These are phyloP conservation scores for Hippophae rhamnoides DNA, from an alignment of 306 rosid species.

Conservation along the genomic window DNA sequence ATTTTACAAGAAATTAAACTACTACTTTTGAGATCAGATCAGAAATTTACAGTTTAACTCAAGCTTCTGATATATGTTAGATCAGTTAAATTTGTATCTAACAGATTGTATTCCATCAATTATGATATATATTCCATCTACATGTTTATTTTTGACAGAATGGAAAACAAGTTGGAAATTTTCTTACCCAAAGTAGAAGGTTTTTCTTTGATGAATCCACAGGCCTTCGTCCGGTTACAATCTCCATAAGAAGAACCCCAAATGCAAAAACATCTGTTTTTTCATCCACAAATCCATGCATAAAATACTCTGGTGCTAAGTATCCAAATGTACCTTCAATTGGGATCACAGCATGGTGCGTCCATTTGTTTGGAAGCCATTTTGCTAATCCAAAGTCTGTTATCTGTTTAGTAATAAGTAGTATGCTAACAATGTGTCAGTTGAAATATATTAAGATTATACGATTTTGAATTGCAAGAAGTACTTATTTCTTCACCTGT, in stretches of 20 bases:
- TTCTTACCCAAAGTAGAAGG: conserved; percentile 78
- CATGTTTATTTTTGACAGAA: too few species aligned
- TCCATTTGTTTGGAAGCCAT: conserved; percentile 99
- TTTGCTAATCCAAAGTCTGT: conserved; percentile 93
- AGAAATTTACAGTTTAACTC: neutral
- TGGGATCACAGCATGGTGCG: conserved; percentile 81
- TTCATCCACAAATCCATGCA: conserved; percentile 94
- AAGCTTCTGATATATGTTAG: too few species aligned
- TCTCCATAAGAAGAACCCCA: conserved; percentile 83
- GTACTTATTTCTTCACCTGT: conserved; percentile 36
- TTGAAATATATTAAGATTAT: neutral
- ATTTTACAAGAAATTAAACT: neutral
- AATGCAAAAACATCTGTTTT: conserved; percentile 78
- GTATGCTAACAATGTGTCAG: neutral
- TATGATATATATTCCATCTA: too few species aligned
- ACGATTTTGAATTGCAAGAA: neutral
- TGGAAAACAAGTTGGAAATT: neutral
- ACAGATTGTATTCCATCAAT: too few species aligned
- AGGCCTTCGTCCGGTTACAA: conserved; percentile 76
- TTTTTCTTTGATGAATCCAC: conserved; percentile 80
- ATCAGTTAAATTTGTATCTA: too few species aligned
- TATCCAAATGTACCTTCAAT: conserved; percentile 97
- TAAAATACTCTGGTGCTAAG: conserved; percentile 83
- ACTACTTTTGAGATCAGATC: too few species aligned
- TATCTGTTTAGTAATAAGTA: conserved; percentile 30